phyloP scores from a whole-genome alignment of 1,284 basidiomycete species.

The Sanghuangporus sanghuang region DNA sequence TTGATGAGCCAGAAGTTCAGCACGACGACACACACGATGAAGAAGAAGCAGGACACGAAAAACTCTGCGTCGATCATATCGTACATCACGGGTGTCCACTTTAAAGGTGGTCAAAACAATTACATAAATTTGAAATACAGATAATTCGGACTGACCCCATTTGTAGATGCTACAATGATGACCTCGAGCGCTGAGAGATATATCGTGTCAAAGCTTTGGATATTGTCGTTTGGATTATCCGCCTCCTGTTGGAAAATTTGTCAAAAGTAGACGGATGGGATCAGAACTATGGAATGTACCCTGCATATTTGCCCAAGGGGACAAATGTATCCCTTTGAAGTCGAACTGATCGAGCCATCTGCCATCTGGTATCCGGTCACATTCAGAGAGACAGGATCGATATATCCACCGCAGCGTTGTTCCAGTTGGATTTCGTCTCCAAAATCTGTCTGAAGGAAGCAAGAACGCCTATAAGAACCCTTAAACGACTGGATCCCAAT shows the following conservation, averaged over 20 bases:
- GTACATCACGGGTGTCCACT: constrained; percentile 88
- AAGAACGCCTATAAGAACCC: constrained; percentile 72
- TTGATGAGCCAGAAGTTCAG: constrained; percentile 96
- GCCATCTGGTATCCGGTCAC: constrained; percentile 42
- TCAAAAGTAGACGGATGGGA: background rate
- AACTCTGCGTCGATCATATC: constrained; percentile 89
- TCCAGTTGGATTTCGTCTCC: constrained; percentile 46
- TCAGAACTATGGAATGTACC: constrained; percentile 33
- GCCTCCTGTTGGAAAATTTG: constrained; percentile 41
- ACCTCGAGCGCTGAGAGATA: constrained; percentile 82
- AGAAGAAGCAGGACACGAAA: constrained; percentile 84
- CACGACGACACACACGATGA: constrained; percentile 78
- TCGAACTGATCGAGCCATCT: constrained; percentile 30
- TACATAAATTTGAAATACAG: background rate
- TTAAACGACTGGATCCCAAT: constrained; percentile 90
- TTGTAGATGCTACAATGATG: constrained; percentile 79
- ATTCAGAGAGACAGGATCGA: constrained; percentile 52
- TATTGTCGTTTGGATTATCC: constrained; percentile 62
- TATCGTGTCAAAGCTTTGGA: constrained; percentile 90
- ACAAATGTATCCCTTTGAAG: constrained; percentile 74
- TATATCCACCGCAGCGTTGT: constrained; percentile 76
- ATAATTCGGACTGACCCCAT: constrained; percentile 47
- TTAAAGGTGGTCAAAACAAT: background rate
- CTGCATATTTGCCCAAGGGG: constrained; percentile 76
- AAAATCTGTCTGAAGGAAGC: constrained; percentile 45